Evolutionary conservation across 2,329 filamentous ascomycete genomes (phyloP).

Genomic region (Diaporthe nobilis): DNA sequence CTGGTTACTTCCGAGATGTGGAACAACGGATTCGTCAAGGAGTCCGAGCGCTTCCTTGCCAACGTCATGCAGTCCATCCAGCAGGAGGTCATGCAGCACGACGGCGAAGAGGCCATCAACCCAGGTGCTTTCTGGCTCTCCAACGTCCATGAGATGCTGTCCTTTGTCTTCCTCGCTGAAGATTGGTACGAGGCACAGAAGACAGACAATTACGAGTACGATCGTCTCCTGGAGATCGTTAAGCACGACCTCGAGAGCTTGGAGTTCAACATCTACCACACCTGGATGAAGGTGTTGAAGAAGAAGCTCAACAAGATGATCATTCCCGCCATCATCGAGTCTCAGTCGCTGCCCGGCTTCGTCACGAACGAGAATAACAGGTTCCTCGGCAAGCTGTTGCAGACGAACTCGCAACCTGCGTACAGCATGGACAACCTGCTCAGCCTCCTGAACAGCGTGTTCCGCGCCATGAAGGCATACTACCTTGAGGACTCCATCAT

Average conservation of each 20-base stretch:
- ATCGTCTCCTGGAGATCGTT: constrained; percentile 96
- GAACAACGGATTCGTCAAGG: constrained; percentile 99
- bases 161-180: constrained; percentile 98
- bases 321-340: constrained; percentile 98
- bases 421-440: constrained; percentile 99
- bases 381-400: constrained; percentile 96
- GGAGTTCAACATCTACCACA: constrained; percentile 99
- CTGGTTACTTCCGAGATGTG: constrained; percentile 99
- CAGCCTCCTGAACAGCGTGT: constrained; percentile 95
- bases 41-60: constrained; percentile 97
- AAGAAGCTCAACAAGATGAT: constrained; percentile 99
- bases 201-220: constrained; percentile 99
- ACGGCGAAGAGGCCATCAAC: constrained; percentile 97
- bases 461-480: constrained; percentile 98
- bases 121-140: constrained; percentile 98
- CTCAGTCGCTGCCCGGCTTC: constrained; percentile 96
- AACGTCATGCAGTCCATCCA: constrained; percentile 99
- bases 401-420: constrained; percentile 90
- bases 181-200: constrained; percentile 99
- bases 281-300: constrained; percentile 99
- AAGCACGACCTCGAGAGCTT: constrained; percentile 98
- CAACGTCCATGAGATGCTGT: constrained; percentile 99
- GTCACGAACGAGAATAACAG: constrained; percentile 99
- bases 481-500: constrained; percentile 97
- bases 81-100: constrained; percentile 99